Evolutionary conservation across 2,329 filamentous ascomycete species (phyloP).

Genomic region (Zymoseptoria ardabiliae): DNA sequence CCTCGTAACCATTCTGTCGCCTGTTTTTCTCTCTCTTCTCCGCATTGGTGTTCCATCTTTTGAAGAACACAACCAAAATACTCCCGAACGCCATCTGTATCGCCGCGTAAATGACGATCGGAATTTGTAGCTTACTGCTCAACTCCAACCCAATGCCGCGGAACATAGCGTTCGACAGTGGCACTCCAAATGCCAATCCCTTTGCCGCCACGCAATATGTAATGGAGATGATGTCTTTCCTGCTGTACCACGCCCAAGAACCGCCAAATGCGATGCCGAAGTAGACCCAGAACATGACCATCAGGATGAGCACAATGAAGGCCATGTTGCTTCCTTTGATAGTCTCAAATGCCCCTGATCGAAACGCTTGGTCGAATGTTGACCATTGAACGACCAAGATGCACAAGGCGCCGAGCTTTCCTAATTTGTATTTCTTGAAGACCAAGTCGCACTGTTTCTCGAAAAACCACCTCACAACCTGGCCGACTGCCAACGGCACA

Average conservation of each 20-base stretch:
- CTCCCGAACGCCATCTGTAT: slow-evolving; percentile 39
- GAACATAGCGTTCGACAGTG: slow-evolving; percentile 62
- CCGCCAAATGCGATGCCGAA: slow-evolving; percentile 54
- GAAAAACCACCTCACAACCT: slow-evolving; percentile 51
- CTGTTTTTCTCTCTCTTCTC: slow-evolving; percentile 31
- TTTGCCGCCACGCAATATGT: slow-evolving; percentile 70
- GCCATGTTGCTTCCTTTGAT: slow-evolving; percentile 55
- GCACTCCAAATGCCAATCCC: slow-evolving; percentile 63
- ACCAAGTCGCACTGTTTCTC: slow-evolving; percentile 48
- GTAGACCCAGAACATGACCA: slow-evolving; percentile 57
- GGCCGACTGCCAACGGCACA: slow-evolving; percentile 55
- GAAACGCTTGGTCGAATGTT: slow-evolving; percentile 60
- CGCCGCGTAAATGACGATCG: slow-evolving; percentile 51
- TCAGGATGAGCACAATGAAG: slow-evolving; percentile 61
- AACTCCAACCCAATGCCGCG: slow-evolving; percentile 47
- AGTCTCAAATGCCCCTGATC: slow-evolving; percentile 53
- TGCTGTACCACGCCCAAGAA: slow-evolving; percentile 47
- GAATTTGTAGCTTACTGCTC: slow-evolving; percentile 54
- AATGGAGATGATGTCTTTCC: slow-evolving; percentile 59
- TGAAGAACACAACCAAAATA: slow-evolving; percentile 36
- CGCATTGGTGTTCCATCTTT: slow-evolving; percentile 48
- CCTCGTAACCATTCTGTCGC: no score
- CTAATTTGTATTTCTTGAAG: slow-evolving; percentile 40
- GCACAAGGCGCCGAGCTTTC: slow-evolving; percentile 39
- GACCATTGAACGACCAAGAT: slow-evolving; percentile 54